phyloP scores from a whole-genome alignment of 1,284 basidiomycete species.

The Uromyces viciae-fabae region DNA sequence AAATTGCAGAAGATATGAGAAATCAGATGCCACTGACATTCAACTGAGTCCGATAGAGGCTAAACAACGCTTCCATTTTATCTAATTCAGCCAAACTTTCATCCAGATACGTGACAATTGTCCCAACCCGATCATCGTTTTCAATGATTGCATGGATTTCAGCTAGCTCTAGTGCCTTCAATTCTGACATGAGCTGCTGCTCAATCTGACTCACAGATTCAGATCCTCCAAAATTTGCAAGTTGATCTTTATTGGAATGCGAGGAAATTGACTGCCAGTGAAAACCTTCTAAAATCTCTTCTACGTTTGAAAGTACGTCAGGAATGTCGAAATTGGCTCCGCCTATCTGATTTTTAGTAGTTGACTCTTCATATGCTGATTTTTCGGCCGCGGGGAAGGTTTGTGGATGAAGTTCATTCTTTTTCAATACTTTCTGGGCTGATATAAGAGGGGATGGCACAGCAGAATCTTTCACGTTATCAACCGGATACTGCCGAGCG shows the following conservation, averaged over 20 bases:
- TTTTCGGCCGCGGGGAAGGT: neutral
- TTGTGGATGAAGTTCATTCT: neutral
- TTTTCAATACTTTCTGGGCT: neutral
- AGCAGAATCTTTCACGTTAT: neutral
- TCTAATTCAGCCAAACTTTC: constrained; percentile 53
- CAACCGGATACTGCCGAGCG: neutral
- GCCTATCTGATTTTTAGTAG: neutral
- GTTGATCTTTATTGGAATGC: neutral
- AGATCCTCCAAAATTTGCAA: neutral
- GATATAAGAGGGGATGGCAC: neutral
- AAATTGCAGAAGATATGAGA: neutral
- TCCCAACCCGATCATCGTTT: constrained; percentile 45
- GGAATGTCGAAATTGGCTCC: constrained; percentile 5
- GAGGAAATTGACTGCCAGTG: constrained; percentile 70
- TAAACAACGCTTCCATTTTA: constrained; percentile 61
- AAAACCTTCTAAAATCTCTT: constrained; percentile 97
- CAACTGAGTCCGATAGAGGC: constrained; percentile 86
- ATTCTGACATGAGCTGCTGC: constrained; percentile 74
- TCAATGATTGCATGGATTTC: constrained; percentile 45
- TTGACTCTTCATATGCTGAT: neutral
- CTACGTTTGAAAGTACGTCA: constrained; percentile 70
- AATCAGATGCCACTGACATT: constrained; percentile 63
- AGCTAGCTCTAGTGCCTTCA: constrained; percentile 78
- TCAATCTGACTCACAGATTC: constrained; percentile 64
- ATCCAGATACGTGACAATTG: constrained; percentile 48